Evolutionary conservation across 352 stramenopile species (phyloP), one percentile per base, ranked within the genome.

Genomic region (Blastocystis sp.): DNA sequence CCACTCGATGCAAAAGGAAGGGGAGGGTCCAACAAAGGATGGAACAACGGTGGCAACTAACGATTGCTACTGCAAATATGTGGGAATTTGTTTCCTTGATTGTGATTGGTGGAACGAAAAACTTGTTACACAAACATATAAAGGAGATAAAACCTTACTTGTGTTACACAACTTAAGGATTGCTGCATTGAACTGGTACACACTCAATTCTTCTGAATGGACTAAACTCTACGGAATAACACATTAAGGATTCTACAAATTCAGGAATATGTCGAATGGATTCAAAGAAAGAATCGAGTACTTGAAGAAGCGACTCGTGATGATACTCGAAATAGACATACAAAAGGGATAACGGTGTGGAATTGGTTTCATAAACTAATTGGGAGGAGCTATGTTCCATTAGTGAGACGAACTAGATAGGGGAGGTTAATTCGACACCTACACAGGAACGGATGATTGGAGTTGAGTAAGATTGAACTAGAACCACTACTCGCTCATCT

Each of bases 141-240:
- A 29, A 5, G 24, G 42, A 27, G 3, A 35, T n/a, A 59, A 56
- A 7, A 80, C 32, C 42, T 37, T 61, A 29, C n/a, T 24, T 46
- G 42, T 21, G 39, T 37, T 80, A 59, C 69, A 80, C 19, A 80
- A 39, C n/a, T 42, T 46, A 21, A 80, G 39, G 21, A 80, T 37
- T 39, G 69, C 16, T 35, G 57, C 69, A 63, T 80, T 80, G 27
- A 80, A 80, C 19, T 52, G 19, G 19, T 80, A 80, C 46, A 80
- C 61, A 5, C 46, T 51, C n/a, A 80, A 39, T 24, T 63, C 43
- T 14, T 46, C 3, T 46, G 9, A 46, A 46, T 46, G 39, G 9
- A 46, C 9, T 46, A 9, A 9, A 61, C 19, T 61, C 54, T 61
- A 61, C 54, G 27, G 3, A 12, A 61, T 46, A 16, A 61, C 54